A percentile compares a stretch with the other conserved stretches of the same genome.
phyloP scores from a whole-genome alignment of 83 land plant species.

The Picea abies region DNA sequence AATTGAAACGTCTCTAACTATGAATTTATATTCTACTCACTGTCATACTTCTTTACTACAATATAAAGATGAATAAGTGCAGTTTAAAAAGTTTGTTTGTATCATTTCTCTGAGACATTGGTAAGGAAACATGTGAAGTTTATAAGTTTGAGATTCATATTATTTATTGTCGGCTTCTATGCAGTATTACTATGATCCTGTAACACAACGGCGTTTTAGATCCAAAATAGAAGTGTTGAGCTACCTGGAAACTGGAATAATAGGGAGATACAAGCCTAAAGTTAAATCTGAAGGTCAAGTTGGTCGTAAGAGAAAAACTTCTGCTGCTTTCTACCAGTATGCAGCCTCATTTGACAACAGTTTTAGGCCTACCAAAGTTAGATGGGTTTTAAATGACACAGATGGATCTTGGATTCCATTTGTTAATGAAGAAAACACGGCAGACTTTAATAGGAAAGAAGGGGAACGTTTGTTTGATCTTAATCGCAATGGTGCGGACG shows the following conservation, averaged over 20 bases:
- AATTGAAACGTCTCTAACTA: too few species aligned
- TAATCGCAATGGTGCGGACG: constrained; percentile 14
- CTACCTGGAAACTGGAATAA: background rate
- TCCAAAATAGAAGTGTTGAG: constrained; percentile 13
- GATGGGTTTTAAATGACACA: constrained; percentile 10
- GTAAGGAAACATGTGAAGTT: background rate
- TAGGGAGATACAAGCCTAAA: constrained; percentile 1
- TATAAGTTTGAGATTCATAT: background rate
- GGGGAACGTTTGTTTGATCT: constrained; percentile 8
- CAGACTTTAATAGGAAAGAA: background rate
- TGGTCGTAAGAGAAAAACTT: constrained; percentile 1
- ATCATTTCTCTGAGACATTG: background rate
- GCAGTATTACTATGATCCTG: constrained; percentile 12
- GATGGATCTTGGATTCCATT: constrained; percentile 14
- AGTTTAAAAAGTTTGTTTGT: background rate
- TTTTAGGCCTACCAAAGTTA: constrained; percentile 14
- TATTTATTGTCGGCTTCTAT: background rate
- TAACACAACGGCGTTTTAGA: constrained; percentile 2
- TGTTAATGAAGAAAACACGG: constrained; percentile 3
- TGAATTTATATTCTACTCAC: too few species aligned
- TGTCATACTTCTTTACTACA: too few species aligned
- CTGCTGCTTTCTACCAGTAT: background rate
- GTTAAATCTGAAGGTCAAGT: background rate
- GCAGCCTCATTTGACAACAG: background rate
- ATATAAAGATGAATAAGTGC: too few species aligned